Conservation (phyloP, 2,329 filamentous ascomycete species). For the Xylaria sp. region DNA sequence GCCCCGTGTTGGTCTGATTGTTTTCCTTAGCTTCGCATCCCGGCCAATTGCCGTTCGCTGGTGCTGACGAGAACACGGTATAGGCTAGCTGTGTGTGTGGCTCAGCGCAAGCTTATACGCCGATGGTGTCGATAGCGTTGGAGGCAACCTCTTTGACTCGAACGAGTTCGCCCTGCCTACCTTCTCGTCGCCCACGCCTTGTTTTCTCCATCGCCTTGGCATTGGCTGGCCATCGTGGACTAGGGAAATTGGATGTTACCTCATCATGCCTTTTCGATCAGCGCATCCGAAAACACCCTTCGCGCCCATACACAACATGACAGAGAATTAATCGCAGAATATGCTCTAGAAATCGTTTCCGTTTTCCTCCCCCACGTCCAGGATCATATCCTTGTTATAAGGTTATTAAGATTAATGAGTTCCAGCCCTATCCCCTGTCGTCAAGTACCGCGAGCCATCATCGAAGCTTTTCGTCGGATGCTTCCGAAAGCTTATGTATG, state of each 20-base stretch:
- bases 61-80: conserved; percentile 4
- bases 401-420: too few species aligned
- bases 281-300: neutral
- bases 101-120: conserved; percentile 17
- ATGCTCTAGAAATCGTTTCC: too few species aligned
- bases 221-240: neutral
- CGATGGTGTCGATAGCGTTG: conserved; percentile 12
- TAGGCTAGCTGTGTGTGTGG: conserved; percentile 7
- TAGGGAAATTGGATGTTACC: neutral
- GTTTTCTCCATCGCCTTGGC: neutral
- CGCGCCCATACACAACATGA: neutral
- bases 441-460: too few species aligned
- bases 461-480: too few species aligned
- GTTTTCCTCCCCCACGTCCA: too few species aligned
- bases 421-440: too few species aligned
- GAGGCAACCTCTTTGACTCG: conserved; percentile 11
- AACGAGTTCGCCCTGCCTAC: neutral
- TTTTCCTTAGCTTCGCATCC: conserved; percentile 23
- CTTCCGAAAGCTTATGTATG: too few species aligned
- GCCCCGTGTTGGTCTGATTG: conserved; percentile 3
- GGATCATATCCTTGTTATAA: too few species aligned
- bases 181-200: conserved; percentile 2
- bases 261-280: conserved; percentile 6
- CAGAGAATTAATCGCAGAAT: too few species aligned
- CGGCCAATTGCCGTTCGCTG: conserved; percentile 27